Evolutionary conservation across 228 moss, liverwort and hornwort species (phyloP), one percentile per base, ranked within the genome.

Genomic region (Sphagnum fallax): DNA sequence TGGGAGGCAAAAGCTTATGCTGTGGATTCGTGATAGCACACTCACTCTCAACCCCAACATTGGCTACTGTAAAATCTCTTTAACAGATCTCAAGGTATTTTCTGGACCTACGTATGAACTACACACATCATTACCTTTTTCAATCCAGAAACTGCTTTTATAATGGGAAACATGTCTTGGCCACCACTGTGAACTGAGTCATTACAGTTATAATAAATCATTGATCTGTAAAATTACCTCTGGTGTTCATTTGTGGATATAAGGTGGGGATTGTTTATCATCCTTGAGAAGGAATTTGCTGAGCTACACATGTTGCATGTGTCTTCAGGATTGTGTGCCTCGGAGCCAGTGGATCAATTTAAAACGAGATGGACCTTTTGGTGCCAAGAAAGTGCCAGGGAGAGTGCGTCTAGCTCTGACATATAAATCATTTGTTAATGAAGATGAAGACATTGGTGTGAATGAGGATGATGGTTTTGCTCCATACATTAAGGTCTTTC

Each of bases 401-500:
- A 86, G 91, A 14, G 76, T 96, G 53, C 84, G 83, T 48, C 72
- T 96, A 6, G 88, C 91, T 8, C 84, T 96, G 49, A 96, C 96
- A 5, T 96, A 84, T 73, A 96, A 91, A 68, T 96, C 96, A 12
- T 96, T 92, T 48, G 96, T 96, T 6, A 92, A 96, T 76, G 84
- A 96, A 70, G 88, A 88, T 11, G 92, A 83, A 52, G 87, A 81
- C 48, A 83, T 72, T 13, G 81, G 73, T 67, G 96, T 81, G 52
- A 89, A 89, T 15, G 88, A 86, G 15, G 91, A 84, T 64, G 92
- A 86, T 66, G 75, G 90, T 49, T 79, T 80, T 15, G 90, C 92
- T 65, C 96, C 96, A 4, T 92, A 96, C 60, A 96, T 96, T 11
- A 96, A 96, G 63, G 96, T 96, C 10, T 96, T 93, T 48, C 79